Base-by-base conservation (phyloP, 257 asterid genomes). In the Pogostemon cablin region DNA sequence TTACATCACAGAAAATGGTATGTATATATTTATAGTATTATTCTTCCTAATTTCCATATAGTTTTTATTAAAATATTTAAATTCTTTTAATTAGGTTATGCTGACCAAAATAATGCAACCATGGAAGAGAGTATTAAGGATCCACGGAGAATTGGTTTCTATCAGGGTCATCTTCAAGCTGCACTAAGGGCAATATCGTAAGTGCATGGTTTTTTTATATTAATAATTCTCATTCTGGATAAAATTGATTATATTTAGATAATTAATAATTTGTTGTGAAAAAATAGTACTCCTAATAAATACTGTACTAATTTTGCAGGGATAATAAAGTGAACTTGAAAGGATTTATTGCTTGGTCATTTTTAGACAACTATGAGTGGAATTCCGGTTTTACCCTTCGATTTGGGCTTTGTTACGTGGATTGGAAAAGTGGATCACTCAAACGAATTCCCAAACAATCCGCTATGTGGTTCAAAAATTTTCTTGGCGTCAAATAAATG, bases 321-420 rank as follows among this genome's bases (percentile, higher is more conserved):
- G 7, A 72, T 2, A 81, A 85, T 1, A 20, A 20, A 20, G 89
- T 80, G 59, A 68, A 74, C 3, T 81, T 85, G 2, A 83, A 81
- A 81, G 90, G 90, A 0, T 81, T 77, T 4, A 70, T 86, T 49
- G 69, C 77, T 3, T 83, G 90, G 88, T 77, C 88, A 1, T 81
- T 77, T 47, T n/a, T 83, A 54, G 90, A 86, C 66, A 40, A 47
- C 12, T 81, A 69, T 39, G 84, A 81, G 35, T 86, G 91, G 88
- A 62, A 15, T 1, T 77, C 81, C 3, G 91, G 86, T 39, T 86
- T 72, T 50, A 77, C 73, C 3, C 39, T 81, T 70, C 64, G 69
- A 15, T 80, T 76, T 40, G 88, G 86, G 4, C 57, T 86, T 3
- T 34, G 55, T 11, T 79, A 77, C 9, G 85, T 81, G 64, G 88